Conservation (phyloP, 345 rosid species). For the Arabis hirsuta region DNA sequence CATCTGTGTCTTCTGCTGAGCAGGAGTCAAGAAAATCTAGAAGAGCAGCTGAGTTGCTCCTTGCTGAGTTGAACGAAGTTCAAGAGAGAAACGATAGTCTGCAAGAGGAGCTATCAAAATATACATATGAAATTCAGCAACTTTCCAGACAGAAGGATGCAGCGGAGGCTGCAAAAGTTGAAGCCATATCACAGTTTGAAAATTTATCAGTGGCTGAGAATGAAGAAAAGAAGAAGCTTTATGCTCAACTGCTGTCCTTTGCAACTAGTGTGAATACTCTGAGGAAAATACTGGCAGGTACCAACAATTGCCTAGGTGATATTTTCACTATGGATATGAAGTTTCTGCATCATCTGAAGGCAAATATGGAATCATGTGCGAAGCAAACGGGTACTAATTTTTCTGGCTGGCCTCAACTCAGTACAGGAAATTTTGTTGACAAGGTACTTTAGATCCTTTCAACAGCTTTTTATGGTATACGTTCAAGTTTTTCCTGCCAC, state of each 20-base stretch:
- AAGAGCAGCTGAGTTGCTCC: constrained; percentile 87
- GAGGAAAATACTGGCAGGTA: constrained; percentile 51
- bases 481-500: constrained; percentile 18
- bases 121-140: constrained; percentile 53
- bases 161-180: constrained; percentile 66
- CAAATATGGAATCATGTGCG: constrained; percentile 52
- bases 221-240: constrained; percentile 59
- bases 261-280: constrained; percentile 58
- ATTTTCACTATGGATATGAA: constrained; percentile 62
- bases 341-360: constrained; percentile 65
- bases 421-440: constrained; percentile 37
- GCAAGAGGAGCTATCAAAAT: constrained; percentile 73
- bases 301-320: constrained; percentile 51
- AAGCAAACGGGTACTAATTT: constrained; percentile 45
- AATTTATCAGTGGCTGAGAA: constrained; percentile 48
- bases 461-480: constrained; percentile 9
- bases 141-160: constrained; percentile 59
- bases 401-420: constrained; percentile 45
- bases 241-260: constrained; percentile 52
- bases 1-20: constrained; percentile 59
- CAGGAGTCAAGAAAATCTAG: constrained; percentile 77
- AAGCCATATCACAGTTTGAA: constrained; percentile 61
- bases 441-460: constrained; percentile 52
- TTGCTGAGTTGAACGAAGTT: constrained; percentile 91
- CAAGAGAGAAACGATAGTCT: constrained; percentile 90